These are phyloP conservation scores for Dalbergia cultrata DNA, from an alignment of 306 rosid species.

Conservation along the genomic window DNA sequence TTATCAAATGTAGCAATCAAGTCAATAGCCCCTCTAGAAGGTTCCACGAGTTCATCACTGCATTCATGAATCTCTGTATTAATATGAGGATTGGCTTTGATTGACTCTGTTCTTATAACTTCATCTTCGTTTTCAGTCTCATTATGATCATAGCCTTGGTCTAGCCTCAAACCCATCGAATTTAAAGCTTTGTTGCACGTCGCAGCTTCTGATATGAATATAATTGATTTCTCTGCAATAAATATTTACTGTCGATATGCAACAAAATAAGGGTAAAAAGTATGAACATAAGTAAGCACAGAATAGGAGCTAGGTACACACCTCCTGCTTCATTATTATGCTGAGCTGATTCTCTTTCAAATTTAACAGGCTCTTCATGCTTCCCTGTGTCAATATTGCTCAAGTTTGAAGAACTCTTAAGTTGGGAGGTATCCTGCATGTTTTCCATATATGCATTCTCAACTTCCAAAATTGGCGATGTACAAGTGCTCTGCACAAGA, in stretches of 20 bases:
- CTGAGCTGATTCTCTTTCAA: slow-evolving; percentile 48
- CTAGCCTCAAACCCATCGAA: slow-evolving; percentile 46
- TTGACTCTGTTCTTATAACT: slow-evolving; percentile 46
- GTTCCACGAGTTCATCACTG: slow-evolving; percentile 52
- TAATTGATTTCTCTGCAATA: slow-evolving; percentile 61
- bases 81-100: slow-evolving; percentile 47
- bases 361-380: slow-evolving; percentile 46
- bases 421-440: slow-evolving; percentile 64
- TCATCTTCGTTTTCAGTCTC: slow-evolving; percentile 52
- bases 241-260: slow-evolving; percentile 16
- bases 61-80: slow-evolving; percentile 46
- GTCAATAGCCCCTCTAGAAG: slow-evolving; percentile 67
- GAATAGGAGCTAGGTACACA: slow-evolving; percentile 40
- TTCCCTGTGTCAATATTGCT: slow-evolving; percentile 49
- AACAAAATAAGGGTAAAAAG: slow-evolving; percentile 34
- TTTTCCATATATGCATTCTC: slow-evolving; percentile 64
- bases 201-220: slow-evolving; percentile 51
- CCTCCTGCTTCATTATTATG: slow-evolving; percentile 55
- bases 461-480: slow-evolving; percentile 65
- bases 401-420: slow-evolving; percentile 60
- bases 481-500: slow-evolving; percentile 74
- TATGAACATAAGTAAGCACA: not conserved
- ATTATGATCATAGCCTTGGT: slow-evolving; percentile 46
- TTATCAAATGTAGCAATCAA: slow-evolving; percentile 69
- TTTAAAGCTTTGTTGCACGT: slow-evolving; percentile 46